Conservation (phyloP, 108 stramenopile species). For the Cyclostephanos invisitatus region DNA sequence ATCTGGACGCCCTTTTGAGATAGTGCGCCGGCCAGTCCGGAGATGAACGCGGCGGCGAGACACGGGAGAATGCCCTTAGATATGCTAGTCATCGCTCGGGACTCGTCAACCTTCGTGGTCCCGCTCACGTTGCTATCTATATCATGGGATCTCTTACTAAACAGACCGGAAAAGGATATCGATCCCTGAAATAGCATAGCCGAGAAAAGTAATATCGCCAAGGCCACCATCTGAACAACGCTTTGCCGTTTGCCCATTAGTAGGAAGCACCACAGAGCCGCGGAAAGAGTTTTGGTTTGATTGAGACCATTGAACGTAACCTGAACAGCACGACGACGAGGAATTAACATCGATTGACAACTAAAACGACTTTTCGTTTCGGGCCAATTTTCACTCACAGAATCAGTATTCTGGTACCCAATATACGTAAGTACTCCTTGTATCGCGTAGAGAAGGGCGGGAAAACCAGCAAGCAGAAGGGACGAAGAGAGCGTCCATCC, state of each 20-base stretch:
- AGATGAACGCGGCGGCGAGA: conserved; percentile 73
- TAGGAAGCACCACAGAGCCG: conserved; percentile 89
- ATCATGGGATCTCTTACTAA: conserved; percentile 20
- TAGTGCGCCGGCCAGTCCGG: conserved; percentile 84
- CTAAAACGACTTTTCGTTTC: conserved; percentile 62
- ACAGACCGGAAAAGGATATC: conserved; percentile 35
- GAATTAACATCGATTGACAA: conserved; percentile 58
- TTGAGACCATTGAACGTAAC: conserved; percentile 84
- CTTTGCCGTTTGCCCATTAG: conserved; percentile 84
- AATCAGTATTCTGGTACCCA: conserved; percentile 83
- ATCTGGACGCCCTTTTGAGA: conserved; percentile 84
- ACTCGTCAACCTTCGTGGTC: conserved; percentile 3
- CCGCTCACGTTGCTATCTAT: conserved; percentile 2
- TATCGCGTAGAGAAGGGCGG: conserved; percentile 83
- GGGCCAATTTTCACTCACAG: conserved; percentile 84
- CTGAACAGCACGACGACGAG: neutral
- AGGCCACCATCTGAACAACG: conserved; percentile 71
- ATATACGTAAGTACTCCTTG: conserved; percentile 79
- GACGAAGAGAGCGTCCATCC: conserved; percentile 64
- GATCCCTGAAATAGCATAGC: conserved; percentile 73
- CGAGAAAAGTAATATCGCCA: conserved; percentile 70
- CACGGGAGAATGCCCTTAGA: conserved; percentile 66
- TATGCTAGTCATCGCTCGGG: conserved; percentile 40
- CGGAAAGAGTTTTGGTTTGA: conserved; percentile 88
- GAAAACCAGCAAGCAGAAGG: conserved; percentile 69